Evolutionary conservation across 768 basidiomycete genomes (phyloP).

Genomic region (Phlegmacium glaucopus): DNA sequence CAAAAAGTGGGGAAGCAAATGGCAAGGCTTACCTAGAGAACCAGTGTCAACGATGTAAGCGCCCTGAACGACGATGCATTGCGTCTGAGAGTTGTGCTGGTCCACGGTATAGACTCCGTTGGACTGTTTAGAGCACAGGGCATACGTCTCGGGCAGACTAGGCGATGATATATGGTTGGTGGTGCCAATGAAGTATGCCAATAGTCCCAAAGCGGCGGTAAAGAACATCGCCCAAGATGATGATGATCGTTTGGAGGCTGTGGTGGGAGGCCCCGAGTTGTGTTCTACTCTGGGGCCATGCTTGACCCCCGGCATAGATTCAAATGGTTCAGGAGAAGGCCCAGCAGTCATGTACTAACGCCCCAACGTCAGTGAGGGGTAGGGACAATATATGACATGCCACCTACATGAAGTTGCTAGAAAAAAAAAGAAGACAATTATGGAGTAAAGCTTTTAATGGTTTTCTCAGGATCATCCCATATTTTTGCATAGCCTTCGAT

Average conservation of each 20-base stretch:
- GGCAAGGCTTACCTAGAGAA: constrained; percentile 44
- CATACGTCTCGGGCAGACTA: constrained; percentile 34
- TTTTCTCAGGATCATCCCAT: not conserved
- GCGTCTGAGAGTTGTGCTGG: constrained; percentile 40
- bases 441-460: not conserved
- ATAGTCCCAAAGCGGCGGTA: not conserved
- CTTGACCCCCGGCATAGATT: too few relatives aligned
- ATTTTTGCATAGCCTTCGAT: not conserved
- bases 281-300: too few relatives aligned
- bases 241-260: too few relatives aligned
- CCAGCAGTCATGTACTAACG: too few relatives aligned
- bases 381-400: too few relatives aligned
- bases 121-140: constrained; percentile 56
- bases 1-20: not conserved
- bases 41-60: constrained; percentile 52
- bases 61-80: constrained; percentile 62
- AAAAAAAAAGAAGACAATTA: not conserved
- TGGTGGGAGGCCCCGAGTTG: too few relatives aligned
- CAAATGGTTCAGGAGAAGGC: too few relatives aligned
- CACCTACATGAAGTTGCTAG: too few relatives aligned
- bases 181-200: constrained; percentile 3
- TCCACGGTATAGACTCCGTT: constrained; percentile 69
- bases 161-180: not conserved
- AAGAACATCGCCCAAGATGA: constrained; percentile 1
- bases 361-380: too few relatives aligned